Evolutionary conservation across 2,329 filamentous ascomycete genomes (phyloP).

Genomic region (Talaromyces albobiverticillius): DNA sequence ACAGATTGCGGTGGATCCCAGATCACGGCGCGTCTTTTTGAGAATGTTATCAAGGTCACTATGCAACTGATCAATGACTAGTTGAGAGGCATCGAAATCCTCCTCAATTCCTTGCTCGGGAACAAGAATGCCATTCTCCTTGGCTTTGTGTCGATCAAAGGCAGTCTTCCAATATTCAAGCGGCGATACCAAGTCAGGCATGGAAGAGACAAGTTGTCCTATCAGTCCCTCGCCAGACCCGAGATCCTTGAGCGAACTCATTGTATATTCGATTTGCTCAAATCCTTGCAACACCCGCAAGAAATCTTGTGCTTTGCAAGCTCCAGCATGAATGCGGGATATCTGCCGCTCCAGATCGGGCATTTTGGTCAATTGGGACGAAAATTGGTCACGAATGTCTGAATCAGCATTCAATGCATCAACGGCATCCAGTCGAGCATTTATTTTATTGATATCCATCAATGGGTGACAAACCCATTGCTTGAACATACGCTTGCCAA

Average conservation of each 20-base stretch:
- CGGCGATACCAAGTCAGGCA: conserved; percentile 77
- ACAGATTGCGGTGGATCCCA: conserved; percentile 70
- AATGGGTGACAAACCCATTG: conserved; percentile 98
- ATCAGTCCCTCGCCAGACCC: conserved; percentile 79
- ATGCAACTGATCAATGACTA: conserved; percentile 72
- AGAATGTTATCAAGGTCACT: conserved; percentile 69
- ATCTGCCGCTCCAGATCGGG: conserved; percentile 92
- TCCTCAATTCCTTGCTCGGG: conserved; percentile 84
- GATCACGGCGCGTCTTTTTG: conserved; percentile 65
- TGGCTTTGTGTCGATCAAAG: conserved; percentile 79
- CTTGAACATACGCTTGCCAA: conserved; percentile 91
- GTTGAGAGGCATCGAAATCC: conserved; percentile 83
- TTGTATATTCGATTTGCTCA: conserved; percentile 95
- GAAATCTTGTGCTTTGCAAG: conserved; percentile 90
- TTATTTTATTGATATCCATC: conserved; percentile 81
- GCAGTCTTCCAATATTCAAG: conserved; percentile 86
- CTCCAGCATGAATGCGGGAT: conserved; percentile 87
- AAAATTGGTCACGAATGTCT: conserved; percentile 79
- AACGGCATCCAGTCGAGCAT: conserved; percentile 89
- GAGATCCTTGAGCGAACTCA: conserved; percentile 71
- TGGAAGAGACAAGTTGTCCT: conserved; percentile 74
- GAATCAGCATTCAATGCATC: conserved; percentile 85
- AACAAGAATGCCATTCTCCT: conserved; percentile 75
- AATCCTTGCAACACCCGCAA: conserved; percentile 91
- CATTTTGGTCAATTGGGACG: conserved; percentile 82